These are phyloP conservation scores for Lasiodiplodia theobromae DNA, from an alignment of 2,329 filamentous ascomycete species.

Conservation along the genomic window DNA sequence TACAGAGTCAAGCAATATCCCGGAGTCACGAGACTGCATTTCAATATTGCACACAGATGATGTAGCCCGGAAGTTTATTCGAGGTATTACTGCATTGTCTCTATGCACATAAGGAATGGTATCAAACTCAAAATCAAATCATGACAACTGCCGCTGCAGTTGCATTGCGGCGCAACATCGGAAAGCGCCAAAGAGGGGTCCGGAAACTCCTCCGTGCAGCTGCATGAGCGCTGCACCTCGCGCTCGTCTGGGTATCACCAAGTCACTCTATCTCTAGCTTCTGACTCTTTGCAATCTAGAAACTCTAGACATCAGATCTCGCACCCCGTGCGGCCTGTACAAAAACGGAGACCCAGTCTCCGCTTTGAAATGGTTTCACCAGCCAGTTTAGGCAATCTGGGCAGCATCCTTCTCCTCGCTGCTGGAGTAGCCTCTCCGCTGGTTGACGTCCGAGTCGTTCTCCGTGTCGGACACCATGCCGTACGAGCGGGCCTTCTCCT, in stretches of 20 bases:
- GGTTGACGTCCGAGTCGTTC: conserved; percentile 21
- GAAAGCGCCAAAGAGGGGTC: neutral
- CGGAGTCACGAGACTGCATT: neutral
- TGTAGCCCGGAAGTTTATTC: neutral
- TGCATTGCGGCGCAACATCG: neutral
- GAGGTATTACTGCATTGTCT: neutral
- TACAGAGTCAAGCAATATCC: neutral
- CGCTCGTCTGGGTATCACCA: conserved; percentile 11
- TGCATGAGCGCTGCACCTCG: neutral
- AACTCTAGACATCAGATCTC: neutral
- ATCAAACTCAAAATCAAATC: neutral
- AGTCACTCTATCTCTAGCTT: neutral
- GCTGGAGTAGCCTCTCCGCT: conserved; percentile 10
- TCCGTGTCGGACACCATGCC: conserved; percentile 39
- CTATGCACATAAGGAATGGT: conserved; percentile 4
- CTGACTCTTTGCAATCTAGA: neutral
- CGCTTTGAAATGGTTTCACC: neutral
- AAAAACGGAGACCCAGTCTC: neutral
- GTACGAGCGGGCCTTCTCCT: conserved; percentile 53
- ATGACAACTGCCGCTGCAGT: neutral
- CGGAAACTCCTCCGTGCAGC: neutral
- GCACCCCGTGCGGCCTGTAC: neutral
- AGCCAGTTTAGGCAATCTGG: neutral
- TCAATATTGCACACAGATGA: neutral
- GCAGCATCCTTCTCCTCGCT: conserved; percentile 5